Evolutionary conservation across 73 alveolate genomes (phyloP).

Genomic region (Paramecium sexaurelia): DNA sequence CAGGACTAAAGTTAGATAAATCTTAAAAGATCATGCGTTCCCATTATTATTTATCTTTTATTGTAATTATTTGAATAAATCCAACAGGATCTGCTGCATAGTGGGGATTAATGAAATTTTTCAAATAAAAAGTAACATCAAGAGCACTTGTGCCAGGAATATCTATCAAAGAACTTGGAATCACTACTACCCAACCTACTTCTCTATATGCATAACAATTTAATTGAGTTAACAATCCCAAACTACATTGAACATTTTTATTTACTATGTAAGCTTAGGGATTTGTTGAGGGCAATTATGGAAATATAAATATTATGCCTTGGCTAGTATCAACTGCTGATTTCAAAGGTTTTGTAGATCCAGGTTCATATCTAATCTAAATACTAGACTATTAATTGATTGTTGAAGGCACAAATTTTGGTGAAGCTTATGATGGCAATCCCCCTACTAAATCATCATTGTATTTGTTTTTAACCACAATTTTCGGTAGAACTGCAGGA

Average conservation of each 20-base stretch:
- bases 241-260: conserved; percentile 6
- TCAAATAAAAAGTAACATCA: conserved; percentile 20
- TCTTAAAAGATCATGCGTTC: conserved; percentile 15
- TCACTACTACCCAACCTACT: conserved; percentile 48
- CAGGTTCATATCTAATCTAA: conserved; percentile 39
- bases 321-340: background rate
- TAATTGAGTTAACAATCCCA: background rate
- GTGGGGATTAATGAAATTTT: conserved; percentile 20
- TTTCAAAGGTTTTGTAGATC: background rate
- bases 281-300: background rate
- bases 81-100: conserved; percentile 54
- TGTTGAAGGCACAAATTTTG: background rate
- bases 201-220: conserved; percentile 58
- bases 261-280: conserved; percentile 46
- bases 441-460: conserved; percentile 38
- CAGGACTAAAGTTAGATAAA: conserved; percentile 26
- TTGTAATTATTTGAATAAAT: background rate
- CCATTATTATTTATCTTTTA: background rate
- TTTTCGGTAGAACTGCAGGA: conserved; percentile 15
- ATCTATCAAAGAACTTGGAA: background rate
- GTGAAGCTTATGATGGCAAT: conserved; percentile 38
- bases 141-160: conserved; percentile 24
- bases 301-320: conserved; percentile 2
- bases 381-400: background rate
- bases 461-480: background rate